Base-by-base conservation (phyloP, 2,329 filamentous ascomycete species). In the Xylariaceae sp. region DNA sequence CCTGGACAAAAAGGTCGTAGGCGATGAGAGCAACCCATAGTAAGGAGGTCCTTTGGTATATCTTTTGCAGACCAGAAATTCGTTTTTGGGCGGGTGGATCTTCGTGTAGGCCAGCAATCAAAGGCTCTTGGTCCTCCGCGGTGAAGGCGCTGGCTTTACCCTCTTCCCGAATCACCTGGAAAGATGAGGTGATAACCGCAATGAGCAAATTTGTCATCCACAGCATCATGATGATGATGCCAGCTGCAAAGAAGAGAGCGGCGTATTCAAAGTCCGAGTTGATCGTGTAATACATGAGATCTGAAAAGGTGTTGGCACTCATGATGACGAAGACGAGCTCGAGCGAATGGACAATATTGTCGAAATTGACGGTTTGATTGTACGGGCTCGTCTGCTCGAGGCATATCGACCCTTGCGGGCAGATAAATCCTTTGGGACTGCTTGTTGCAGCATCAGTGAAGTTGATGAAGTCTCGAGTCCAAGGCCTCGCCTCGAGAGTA, bases 301-400 rank as follows among this genome's bases (percentile, higher is more conserved):
- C 87, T 2, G 87, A 83, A 59, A 93, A 98, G 0, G 92, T 98
- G 56, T 98, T 98, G 31, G 88, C 90, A 50, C 87, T 94, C 86
- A 98, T 98, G 53, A 98, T 82, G 32, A 98, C 87, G 53, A 98
- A 98, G 2, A 98, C 89, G 37, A 96, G 68, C 61, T 98, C 88
- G 33, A 96, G 64, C 0, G 89, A 95, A 44, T 96, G 80, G 19
- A 86, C 63, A 25, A 98, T 93, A 54, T 96, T 90, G 64, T 98
- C 92, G 53, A 96, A 98, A 56, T 82, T 93, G 49, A 95, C 74
- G 0, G 92, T 98, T 32, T 77, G 78, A 48, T 85, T 86, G 57
- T 76, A 87, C 0, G 92, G 92, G 50, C 84, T 94, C 2, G 63
- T 52, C 38, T 80, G 77, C 59, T 94, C 77, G 13, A 95, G 69